phyloP scores from a whole-genome alignment of 2,329 filamentous ascomycete species.

The Cladosporium oxysporum region DNA sequence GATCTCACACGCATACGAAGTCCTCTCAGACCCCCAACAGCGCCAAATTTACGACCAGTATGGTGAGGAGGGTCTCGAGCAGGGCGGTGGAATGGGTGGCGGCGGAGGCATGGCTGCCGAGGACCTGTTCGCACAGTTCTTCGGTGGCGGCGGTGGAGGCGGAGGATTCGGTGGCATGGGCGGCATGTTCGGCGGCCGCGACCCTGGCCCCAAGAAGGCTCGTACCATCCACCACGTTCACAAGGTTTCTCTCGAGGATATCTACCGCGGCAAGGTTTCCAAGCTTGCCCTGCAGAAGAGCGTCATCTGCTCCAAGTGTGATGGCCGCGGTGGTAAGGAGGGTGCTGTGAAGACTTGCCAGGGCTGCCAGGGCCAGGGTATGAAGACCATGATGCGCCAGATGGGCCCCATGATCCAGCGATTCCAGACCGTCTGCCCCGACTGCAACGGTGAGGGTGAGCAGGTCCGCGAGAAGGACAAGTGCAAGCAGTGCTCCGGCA shows the following conservation, averaged over 20 bases:
- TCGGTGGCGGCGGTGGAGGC: constrained; percentile 69
- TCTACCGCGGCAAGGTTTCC: constrained; percentile 96
- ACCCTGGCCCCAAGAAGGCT: constrained; percentile 83
- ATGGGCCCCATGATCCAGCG: constrained; percentile 99
- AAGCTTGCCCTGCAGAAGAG: constrained; percentile 97
- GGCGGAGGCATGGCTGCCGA: constrained; percentile 89
- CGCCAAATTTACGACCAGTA: constrained; percentile 93
- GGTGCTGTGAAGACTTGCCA: constrained; percentile 92
- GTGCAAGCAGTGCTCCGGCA: constrained; percentile 94
- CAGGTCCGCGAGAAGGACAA: constrained; percentile 95
- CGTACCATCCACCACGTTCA: constrained; percentile 97
- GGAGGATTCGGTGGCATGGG: constrained; percentile 75
- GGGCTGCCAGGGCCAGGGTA: constrained; percentile 89
- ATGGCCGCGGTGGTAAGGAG: constrained; percentile 93
- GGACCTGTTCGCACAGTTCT: constrained; percentile 96
- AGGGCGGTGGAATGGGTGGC: constrained; percentile 69
- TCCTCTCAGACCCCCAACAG: constrained; percentile 90
- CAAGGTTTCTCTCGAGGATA: constrained; percentile 96
- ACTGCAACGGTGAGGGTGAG: constrained; percentile 97
- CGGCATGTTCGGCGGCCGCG: constrained; percentile 68
- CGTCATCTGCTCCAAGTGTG: constrained; percentile 92
- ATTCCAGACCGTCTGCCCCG: constrained; percentile 98
- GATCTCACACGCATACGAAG: constrained; percentile 91
- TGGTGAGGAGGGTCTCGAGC: constrained; percentile 92
- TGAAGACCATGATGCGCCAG: constrained; percentile 99